A percentile compares a stretch with the other conserved stretches of the same genome.
These are phyloP conservation scores for Hanseniaspora uvarum DNA, from an alignment of 1,139 yeast genomes.

Conservation along the genomic window DNA sequence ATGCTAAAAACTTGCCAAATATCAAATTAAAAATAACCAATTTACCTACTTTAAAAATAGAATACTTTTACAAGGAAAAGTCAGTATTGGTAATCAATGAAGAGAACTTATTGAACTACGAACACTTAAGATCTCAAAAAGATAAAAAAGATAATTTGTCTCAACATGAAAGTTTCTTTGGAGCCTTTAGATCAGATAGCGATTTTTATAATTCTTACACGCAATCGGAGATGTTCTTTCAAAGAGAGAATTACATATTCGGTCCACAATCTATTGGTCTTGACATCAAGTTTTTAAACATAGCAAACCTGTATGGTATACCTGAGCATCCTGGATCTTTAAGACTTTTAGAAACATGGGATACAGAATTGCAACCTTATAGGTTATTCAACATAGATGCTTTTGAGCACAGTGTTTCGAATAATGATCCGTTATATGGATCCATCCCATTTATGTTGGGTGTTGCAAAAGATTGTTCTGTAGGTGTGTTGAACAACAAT, in stretches of 20 bases:
- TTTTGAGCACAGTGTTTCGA: constrained; percentile 77
- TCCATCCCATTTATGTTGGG: constrained; percentile 81
- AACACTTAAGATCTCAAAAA: constrained; percentile 53
- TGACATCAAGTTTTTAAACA: constrained; percentile 57
- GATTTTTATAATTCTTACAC: constrained; percentile 48
- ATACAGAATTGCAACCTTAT: constrained; percentile 63
- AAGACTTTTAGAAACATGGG: constrained; percentile 41
- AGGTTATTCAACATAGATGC: constrained; percentile 86
- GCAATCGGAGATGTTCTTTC: constrained; percentile 32
- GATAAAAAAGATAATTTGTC: constrained; percentile 36
- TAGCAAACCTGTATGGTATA: constrained; percentile 67
- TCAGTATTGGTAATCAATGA: constrained; percentile 56
- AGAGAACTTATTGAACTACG: constrained; percentile 59
- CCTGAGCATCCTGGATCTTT: constrained; percentile 90
- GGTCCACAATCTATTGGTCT: constrained; percentile 88
- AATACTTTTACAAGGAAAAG: constrained; percentile 38
- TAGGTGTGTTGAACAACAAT: constrained; percentile 85
- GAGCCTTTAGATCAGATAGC: constrained; percentile 37
- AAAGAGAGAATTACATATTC: constrained; percentile 35
- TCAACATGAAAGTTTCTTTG: constrained; percentile 48
- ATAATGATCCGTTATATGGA: constrained; percentile 88
- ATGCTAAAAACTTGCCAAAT: constrained; percentile 36
- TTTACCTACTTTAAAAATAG: constrained; percentile 43
- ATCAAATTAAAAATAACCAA: constrained; percentile 36
- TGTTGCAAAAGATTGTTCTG: constrained; percentile 45